Percentiles rank a stretch among this genome's conserved stretches.
phyloP scores from a whole-genome alignment of 345 rosid genomes.

The Capsella bursapastoris region DNA sequence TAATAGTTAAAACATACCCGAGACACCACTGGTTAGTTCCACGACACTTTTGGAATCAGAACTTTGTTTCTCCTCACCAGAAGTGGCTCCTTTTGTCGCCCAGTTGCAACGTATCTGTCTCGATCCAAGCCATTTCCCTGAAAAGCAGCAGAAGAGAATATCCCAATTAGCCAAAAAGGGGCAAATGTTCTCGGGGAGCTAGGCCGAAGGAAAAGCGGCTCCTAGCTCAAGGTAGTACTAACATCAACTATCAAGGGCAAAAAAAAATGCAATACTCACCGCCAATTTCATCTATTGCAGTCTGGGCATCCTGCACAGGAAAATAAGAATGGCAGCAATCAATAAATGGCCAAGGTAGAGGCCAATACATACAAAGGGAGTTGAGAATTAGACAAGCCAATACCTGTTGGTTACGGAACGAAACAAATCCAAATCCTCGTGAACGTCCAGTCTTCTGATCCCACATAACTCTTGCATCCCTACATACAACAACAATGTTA shows the following conservation, averaged over 20 bases:
- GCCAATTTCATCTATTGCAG: constrained; percentile 75
- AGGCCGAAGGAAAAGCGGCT: too few relatives aligned
- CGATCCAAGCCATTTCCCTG: constrained; percentile 94
- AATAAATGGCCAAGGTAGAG: constrained; percentile 11
- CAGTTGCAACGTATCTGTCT: constrained; percentile 96
- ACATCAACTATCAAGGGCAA: constrained; percentile 5
- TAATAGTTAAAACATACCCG: constrained; percentile 56
- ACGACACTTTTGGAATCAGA: constrained; percentile 79
- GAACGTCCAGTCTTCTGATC: constrained; percentile 50
- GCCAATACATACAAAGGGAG: not conserved
- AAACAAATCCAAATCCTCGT: constrained; percentile 82
- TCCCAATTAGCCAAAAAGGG: not conserved
- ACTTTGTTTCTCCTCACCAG: constrained; percentile 69
- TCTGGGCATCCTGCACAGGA: constrained; percentile 79
- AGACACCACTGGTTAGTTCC: constrained; percentile 78
- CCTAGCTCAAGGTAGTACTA: not conserved
- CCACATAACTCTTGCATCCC: constrained; percentile 76
- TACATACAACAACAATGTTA: constrained; percentile 35
- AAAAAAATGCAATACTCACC: constrained; percentile 50
- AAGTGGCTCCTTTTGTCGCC: constrained; percentile 82
- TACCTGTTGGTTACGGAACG: constrained; percentile 80
- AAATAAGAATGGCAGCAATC: constrained; percentile 12
- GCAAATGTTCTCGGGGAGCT: not conserved
- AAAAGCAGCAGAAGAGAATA: constrained; percentile 12
- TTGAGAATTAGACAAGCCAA: not conserved